Base-by-base conservation (phyloP, 495 filamentous ascomycete genomes). In the Elasticomyces elasticus region DNA sequence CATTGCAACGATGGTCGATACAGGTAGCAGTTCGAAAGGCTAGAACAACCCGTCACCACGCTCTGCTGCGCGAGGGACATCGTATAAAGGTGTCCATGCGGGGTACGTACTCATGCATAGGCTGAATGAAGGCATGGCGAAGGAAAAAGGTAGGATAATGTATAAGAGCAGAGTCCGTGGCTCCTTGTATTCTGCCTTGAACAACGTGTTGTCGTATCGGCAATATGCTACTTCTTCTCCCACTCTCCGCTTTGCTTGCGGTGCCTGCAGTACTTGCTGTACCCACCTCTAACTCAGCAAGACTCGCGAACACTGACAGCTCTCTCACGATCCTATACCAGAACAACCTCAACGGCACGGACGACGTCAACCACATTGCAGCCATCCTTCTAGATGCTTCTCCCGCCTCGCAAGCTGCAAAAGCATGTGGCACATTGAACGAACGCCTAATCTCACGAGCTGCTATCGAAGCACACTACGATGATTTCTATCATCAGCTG, bases 271-370 rank as follows among this genome's bases (percentile, higher is more conserved):
- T 25, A 10, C n/a, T 49, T 5, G 17, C 45, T 10, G 12, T 5
- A 6, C 24, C 24, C 17, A 12, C 25, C 5, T 24, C 45, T 28
- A 10, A 2, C 45, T 19, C 45, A 10, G 22, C 24, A 22, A 38
- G 15, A 15, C 31, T 24, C n/a, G 19, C 48, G 25, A 74, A 73
- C 54, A 56, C 62, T 11, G 57, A 64, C 38, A 68, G 65, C 0
- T 73, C 72, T 17, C 54, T 73, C 26, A 72, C 69, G 3, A 51
- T 75, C 1, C 55, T 73, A 7, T 73, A 71, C 31, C 72, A 75
- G 53, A 75, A 75, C 62, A 73, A 73, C 46, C 59, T 75, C 19
- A 75, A 75, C 53, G 52, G 56, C 15, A 67, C 66, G 7, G 72
- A 75, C 52, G 66, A 71, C 54, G 64, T 50, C 9, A 72, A 72